Evolutionary conservation across 495 filamentous ascomycete genomes (phyloP), one percentile per base, ranked within the genome.

Genomic region (Pyronema omphalodes): DNA sequence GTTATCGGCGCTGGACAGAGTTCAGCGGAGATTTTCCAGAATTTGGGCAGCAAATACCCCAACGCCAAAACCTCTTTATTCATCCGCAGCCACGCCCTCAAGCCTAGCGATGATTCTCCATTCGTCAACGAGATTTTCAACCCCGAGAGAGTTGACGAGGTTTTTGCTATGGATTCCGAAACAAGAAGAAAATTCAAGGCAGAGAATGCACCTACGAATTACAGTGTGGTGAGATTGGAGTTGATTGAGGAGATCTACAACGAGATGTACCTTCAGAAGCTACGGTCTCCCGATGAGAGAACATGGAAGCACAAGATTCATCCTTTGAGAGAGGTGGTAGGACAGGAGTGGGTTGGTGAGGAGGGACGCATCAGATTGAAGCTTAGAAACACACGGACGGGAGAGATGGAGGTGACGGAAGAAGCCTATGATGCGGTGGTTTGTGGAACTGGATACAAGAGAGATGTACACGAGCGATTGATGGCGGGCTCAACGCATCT

Each of bases 81-180:
- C 44, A 88, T 93, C 66, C 77, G 83, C 44, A 80, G 78, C 37
- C 74, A 83, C 35, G 86, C 87, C 40, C 70, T 98, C 54, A 81
- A 81, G 53, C 89, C 89, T 3, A 93, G 86, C 66, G 89, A 98
- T 58, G 89, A 98, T 62, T 91, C 85, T 47, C 89, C 89, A 15
- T 96, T 95, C 60, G 87, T 98, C 53, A 98, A 98, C 67, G 88
- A 89, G 59, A 82, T 95, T 58, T 98, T 98, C 73, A 83, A 95
- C 67, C 88, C 89, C 3, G 76, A 80, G 40, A 80, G 79, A 23
- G 79, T 93, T 6, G 82, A 93, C 58, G 69, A 67, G 33, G 74
- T 93, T 59, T 94, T 79, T 69, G 67, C 73, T 48, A 78, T 80
- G 41, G 66, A 78, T 2, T 62, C 76, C 0, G 70, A 76, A 18